Conservation (phyloP, 1,284 basidiomycete genomes). For the Rhodotorula sp. region DNA sequence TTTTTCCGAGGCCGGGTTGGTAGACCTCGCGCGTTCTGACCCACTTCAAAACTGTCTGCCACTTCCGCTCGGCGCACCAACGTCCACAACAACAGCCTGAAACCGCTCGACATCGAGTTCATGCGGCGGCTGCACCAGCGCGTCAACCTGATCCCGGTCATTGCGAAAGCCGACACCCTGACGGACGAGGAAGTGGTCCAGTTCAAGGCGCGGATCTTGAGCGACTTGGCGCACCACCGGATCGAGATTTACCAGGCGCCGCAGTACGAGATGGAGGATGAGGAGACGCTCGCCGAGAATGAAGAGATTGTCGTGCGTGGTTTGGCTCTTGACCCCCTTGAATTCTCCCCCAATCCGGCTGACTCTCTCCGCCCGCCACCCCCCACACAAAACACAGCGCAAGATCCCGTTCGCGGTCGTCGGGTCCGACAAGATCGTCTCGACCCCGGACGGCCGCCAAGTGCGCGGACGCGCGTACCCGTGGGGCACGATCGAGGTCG, state of each 20-base stretch:
- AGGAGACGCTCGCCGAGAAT: constrained; percentile 91
- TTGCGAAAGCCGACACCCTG: constrained; percentile 93
- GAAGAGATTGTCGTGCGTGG: constrained; percentile 77
- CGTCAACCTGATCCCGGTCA: constrained; percentile 95
- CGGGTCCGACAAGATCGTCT: constrained; percentile 79
- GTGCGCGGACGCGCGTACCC: constrained; percentile 91
- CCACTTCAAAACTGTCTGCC: too few relatives aligned
- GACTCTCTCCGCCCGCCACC: neutral
- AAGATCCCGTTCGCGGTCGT: constrained; percentile 98
- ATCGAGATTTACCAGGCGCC: constrained; percentile 96
- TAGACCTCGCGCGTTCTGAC: neutral
- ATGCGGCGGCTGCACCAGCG: constrained; percentile 93
- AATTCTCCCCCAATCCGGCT: neutral
- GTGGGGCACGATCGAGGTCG: constrained; percentile 96
- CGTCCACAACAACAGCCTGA: constrained; percentile 61
- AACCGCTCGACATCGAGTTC: constrained; percentile 95
- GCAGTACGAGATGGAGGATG: constrained; percentile 92
- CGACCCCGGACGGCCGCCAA: constrained; percentile 77
- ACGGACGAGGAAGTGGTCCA: constrained; percentile 89
- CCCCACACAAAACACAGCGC: constrained; percentile 55
- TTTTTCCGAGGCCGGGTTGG: neutral
- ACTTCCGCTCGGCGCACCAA: too few relatives aligned
- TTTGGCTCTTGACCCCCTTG: neutral
- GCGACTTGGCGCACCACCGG: constrained; percentile 86
- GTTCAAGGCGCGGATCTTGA: constrained; percentile 85